Conservation (phyloP, 225 moss, liverwort and hornwort genomes). For the Physcomitrium patens region DNA sequence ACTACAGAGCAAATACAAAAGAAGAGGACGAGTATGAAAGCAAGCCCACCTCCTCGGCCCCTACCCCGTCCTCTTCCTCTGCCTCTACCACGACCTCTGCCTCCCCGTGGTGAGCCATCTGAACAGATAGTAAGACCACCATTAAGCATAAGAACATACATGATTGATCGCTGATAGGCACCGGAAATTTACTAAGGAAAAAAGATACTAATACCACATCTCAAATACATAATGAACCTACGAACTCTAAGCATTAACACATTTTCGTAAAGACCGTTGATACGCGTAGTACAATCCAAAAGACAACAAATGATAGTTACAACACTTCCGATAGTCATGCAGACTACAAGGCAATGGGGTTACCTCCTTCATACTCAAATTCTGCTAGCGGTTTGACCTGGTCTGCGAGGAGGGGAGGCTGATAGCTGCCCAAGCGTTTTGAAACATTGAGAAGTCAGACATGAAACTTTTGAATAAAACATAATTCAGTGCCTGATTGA, state of each 20-base stretch:
- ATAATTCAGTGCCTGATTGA: neutral
- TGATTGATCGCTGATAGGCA: neutral
- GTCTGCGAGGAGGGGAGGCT: constrained; percentile 97
- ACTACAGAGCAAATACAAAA: neutral
- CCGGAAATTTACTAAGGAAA: neutral
- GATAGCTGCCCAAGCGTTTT: constrained; percentile 65
- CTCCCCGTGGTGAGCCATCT: constrained; percentile 68
- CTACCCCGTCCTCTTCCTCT: constrained; percentile 62
- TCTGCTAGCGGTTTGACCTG: constrained; percentile 98
- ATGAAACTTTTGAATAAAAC: neutral
- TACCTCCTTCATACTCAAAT: constrained; percentile 96
- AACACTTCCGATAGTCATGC: neutral
- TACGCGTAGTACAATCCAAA: neutral
- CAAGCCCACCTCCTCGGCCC: constrained; percentile 53
- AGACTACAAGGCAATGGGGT: neutral
- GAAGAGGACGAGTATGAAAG: neutral
- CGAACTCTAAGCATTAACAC: neutral
- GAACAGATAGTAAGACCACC: constrained; percentile 16
- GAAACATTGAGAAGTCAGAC: neutral
- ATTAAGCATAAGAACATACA: constrained; percentile 10
- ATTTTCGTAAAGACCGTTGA: neutral
- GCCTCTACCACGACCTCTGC: constrained; percentile 65
- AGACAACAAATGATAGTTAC: neutral
- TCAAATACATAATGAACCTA: neutral
- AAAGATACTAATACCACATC: neutral